Percentiles rank a stretch among this genome's conserved stretches.
Conservation (phyloP, 306 rosid genomes). For the Cucurbita ficifolia region DNA sequence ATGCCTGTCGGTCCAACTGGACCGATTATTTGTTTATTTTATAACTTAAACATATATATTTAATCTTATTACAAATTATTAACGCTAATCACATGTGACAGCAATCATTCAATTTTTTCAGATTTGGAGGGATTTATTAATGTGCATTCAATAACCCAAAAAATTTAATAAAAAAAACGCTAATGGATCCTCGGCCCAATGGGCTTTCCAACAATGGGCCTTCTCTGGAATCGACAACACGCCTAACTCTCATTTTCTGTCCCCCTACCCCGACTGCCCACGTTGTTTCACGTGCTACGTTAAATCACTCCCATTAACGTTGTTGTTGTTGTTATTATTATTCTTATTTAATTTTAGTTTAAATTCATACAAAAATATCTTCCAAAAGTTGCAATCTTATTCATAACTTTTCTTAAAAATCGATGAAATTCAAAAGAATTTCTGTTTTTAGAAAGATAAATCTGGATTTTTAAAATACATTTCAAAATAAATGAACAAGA, state of each 20-base stretch:
- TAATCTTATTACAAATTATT: no score
- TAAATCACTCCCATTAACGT: conserved; percentile 4
- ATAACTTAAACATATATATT: no score
- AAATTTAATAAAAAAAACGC: background rate
- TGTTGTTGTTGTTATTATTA: background rate
- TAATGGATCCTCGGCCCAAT: background rate
- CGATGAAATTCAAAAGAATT: no score
- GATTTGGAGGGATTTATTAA: background rate
- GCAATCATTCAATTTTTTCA: background rate
- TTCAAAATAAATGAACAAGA: no score
- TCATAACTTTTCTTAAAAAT: no score
- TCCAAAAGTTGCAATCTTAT: no score
- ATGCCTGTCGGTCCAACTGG: background rate
- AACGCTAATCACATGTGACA: background rate
- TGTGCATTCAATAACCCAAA: background rate
- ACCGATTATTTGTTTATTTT: background rate
- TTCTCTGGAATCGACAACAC: background rate
- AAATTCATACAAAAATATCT: no score
- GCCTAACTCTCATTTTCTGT: background rate
- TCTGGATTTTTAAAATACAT: no score
- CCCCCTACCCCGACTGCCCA: conserved; percentile 2
- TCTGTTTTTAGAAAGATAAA: no score
- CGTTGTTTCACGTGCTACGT: conserved; percentile 6
- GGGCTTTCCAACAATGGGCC: background rate
- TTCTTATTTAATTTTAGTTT: no score